phyloP scores from a whole-genome alignment of 768 basidiomycete species.

The Amanita molliuscula region DNA sequence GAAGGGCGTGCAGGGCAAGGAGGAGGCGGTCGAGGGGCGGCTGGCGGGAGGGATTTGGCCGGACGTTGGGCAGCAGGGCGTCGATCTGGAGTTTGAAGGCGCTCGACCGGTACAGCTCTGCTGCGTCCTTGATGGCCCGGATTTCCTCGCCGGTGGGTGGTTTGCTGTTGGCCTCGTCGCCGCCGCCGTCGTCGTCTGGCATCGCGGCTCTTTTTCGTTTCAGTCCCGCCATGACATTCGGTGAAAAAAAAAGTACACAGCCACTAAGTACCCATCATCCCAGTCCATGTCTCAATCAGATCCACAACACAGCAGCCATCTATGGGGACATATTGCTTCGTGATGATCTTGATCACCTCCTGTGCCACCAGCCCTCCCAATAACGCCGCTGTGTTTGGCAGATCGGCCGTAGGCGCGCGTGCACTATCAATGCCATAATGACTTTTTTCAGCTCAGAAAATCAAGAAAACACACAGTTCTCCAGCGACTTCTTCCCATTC shows the following conservation, averaged over 20 bases:
- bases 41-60: slow-evolving; percentile 48
- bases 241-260: slow-evolving; percentile 7
- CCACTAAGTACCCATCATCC: slow-evolving; percentile 17
- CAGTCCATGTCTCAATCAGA: slow-evolving; percentile 73
- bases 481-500: slow-evolving; percentile 53
- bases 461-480: slow-evolving; percentile 57
- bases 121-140: slow-evolving; percentile 60
- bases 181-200: slow-evolving; percentile 1
- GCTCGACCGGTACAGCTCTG: slow-evolving; percentile 64
- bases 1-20: slow-evolving; percentile 51
- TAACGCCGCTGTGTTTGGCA: slow-evolving; percentile 91
- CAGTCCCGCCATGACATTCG: slow-evolving; percentile 12
- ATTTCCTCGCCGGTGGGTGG: slow-evolving; percentile 67
- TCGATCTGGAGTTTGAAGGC: slow-evolving; percentile 84
- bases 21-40: slow-evolving; percentile 62
- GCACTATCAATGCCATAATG: slow-evolving; percentile 30
- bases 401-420: slow-evolving; percentile 71
- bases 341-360: slow-evolving; percentile 95
- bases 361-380: slow-evolving; percentile 92
- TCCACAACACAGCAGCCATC: slow-evolving; percentile 80
- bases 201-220: slow-evolving; percentile 17
- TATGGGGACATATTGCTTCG: slow-evolving; percentile 89
- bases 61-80: slow-evolving; percentile 66
- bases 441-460: no score
- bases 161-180: slow-evolving; percentile 28